These are phyloP conservation scores for Cicer yamashitae DNA, from an alignment of 306 rosid genomes.

Conservation along the genomic window DNA sequence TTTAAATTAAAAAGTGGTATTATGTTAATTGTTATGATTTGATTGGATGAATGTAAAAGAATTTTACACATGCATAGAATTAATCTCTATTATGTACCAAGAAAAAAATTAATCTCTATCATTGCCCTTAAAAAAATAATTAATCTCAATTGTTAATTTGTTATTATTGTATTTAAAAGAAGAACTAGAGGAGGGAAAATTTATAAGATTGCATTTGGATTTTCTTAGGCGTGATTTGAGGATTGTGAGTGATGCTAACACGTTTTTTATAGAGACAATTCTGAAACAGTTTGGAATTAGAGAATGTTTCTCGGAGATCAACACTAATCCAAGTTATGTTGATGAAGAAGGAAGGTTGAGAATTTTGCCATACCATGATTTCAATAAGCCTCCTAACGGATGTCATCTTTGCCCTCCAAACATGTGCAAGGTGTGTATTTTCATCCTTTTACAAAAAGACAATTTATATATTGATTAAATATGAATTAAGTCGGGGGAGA, in stretches of 20 bases:
- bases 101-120: too few relatives aligned
- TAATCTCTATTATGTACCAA: too few relatives aligned
- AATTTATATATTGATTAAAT: too few relatives aligned
- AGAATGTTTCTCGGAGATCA: constrained; percentile 72
- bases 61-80: too few relatives aligned
- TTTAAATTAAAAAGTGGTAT: too few relatives aligned
- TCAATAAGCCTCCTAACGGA: constrained; percentile 56
- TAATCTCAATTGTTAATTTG: too few relatives aligned
- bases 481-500: too few relatives aligned
- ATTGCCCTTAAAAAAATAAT: too few relatives aligned
- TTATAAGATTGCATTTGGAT: neutral
- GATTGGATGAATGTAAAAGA: too few relatives aligned
- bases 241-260: constrained; percentile 83
- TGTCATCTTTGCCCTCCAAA: constrained; percentile 71
- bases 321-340: constrained; percentile 66
- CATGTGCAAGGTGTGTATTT: constrained; percentile 74
- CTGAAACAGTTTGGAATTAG: constrained; percentile 63
- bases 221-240: constrained; percentile 75
- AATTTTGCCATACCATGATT: constrained; percentile 58
- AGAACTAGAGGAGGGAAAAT: neutral
- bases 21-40: too few relatives aligned
- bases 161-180: neutral
- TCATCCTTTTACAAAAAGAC: too few relatives aligned
- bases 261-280: constrained; percentile 73
- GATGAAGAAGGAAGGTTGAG: constrained; percentile 63